A percentile compares a stretch with the other conserved stretches of the same genome.
These are phyloP conservation scores for Pseudonitzschia pungens DNA, from an alignment of 108 stramenopile genomes.

Conservation along the genomic window DNA sequence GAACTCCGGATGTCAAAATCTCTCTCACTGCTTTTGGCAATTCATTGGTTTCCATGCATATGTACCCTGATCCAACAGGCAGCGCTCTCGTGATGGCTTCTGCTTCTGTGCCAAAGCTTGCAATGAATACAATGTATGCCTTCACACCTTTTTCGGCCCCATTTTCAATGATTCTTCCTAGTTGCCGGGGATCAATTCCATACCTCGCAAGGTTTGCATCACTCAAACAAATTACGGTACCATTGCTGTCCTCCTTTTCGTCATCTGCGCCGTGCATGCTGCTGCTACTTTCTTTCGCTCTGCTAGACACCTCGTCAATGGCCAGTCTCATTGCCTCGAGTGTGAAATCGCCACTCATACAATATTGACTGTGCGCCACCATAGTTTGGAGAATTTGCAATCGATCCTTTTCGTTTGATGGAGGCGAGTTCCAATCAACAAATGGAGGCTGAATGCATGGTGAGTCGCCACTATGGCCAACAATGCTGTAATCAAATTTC, in stretches of 20 bases:
- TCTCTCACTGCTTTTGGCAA: constrained; percentile 59
- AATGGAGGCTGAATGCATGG: constrained; percentile 47
- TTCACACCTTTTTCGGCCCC: constrained; percentile 44
- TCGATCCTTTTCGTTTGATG: constrained; percentile 52
- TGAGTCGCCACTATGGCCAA: constrained; percentile 76
- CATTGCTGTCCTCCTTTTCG: constrained; percentile 16
- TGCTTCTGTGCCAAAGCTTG: constrained; percentile 69
- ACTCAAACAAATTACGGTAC: constrained; percentile 71
- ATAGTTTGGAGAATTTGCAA: constrained; percentile 74
- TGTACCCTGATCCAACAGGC: constrained; percentile 58
- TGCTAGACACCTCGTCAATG: constrained; percentile 32
- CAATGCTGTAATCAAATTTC: constrained; percentile 59
- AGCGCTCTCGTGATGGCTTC: constrained; percentile 38
- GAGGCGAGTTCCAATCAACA: constrained; percentile 50
- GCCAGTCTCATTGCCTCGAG: constrained; percentile 80
- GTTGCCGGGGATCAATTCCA: constrained; percentile 62
- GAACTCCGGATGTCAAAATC: constrained; percentile 40
- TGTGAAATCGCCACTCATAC: constrained; percentile 78
- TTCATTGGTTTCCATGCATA: constrained; percentile 62
- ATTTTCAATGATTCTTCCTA: constrained; percentile 37
- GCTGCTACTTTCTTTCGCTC: neutral
- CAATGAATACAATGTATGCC: constrained; percentile 70
- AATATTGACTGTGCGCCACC: constrained; percentile 92
- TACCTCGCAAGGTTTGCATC: constrained; percentile 90
- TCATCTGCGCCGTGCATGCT: constrained; percentile 30